phyloP scores from a whole-genome alignment of 139 green algal species.

The Mychonastes homosphaera region DNA sequence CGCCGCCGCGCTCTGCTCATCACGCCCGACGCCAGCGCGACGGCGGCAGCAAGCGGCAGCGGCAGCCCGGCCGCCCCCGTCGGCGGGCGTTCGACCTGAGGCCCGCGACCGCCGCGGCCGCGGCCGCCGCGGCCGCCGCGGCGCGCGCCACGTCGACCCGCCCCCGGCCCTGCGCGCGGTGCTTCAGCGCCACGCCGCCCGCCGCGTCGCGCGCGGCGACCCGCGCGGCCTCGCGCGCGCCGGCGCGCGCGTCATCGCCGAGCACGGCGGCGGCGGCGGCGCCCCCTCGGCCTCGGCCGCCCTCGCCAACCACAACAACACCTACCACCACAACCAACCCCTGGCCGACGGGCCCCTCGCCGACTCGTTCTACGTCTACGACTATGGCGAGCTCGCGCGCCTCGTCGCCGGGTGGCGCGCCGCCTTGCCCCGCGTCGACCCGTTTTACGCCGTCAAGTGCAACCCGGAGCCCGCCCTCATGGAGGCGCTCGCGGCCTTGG shows the following conservation, averaged over 20 bases:
- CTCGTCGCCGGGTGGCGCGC: constrained; percentile 13
- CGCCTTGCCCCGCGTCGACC: constrained; percentile 63
- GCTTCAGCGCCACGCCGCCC: constrained; percentile 5
- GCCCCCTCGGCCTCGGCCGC: no score
- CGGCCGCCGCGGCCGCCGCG: not conserved
- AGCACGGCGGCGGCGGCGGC: no score
- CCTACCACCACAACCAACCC: no score
- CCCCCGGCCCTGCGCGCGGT: constrained; percentile 1
- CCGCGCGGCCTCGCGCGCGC: constrained; percentile 6
- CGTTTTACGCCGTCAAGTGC: constrained; percentile 90
- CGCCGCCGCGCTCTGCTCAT: no score
- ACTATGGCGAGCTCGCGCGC: constrained; percentile 19
- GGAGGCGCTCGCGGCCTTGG: constrained; percentile 52
- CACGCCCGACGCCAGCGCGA: no score
- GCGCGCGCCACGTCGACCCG: no score
- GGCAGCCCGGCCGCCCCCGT: no score
- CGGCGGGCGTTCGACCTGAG: no score
- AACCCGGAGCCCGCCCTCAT: constrained; percentile 56
- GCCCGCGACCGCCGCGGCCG: not conserved
- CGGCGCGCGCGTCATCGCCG: constrained; percentile 1
- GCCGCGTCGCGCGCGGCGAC: not conserved
- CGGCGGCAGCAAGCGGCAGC: no score
- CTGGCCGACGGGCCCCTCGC: no score
- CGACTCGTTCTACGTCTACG: constrained; percentile 25
- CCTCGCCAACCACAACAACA: no score